Conservation (phyloP, 495 filamentous ascomycete species). For the Corynascus novoguineensis region DNA sequence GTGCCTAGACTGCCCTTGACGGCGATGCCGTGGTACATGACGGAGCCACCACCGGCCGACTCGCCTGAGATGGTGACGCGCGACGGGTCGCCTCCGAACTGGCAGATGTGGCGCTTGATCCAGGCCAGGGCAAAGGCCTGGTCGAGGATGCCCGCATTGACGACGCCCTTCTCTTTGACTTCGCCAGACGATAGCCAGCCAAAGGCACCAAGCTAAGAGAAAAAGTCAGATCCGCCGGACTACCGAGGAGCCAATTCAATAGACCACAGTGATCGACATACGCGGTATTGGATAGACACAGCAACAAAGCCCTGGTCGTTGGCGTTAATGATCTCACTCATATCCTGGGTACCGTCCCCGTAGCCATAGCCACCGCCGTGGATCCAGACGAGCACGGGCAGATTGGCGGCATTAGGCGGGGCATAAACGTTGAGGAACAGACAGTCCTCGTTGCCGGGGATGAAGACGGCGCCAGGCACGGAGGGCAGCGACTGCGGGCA, state of each 20-base stretch:
- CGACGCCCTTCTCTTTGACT: constrained; percentile 26
- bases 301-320: constrained; percentile 26
- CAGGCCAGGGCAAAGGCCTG: constrained; percentile 41
- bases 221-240: constrained; percentile 2
- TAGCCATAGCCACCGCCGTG: constrained; percentile 41
- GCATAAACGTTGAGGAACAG: constrained; percentile 41
- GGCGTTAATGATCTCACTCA: constrained; percentile 15
- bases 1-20: background rate
- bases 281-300: constrained; percentile 30
- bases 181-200: constrained; percentile 22
- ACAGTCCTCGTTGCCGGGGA: constrained; percentile 3
- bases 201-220: constrained; percentile 23
- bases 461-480: background rate
- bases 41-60: constrained; percentile 43
- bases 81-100: constrained; percentile 45
- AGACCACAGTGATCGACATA: constrained; percentile 24
- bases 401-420: constrained; percentile 16
- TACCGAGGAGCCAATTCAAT: background rate
- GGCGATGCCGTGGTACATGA: constrained; percentile 23
- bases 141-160: constrained; percentile 44
- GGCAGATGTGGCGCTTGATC: constrained; percentile 52
- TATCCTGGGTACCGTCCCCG: constrained; percentile 32
- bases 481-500: background rate
- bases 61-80: constrained; percentile 43
- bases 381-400: constrained; percentile 39